These are phyloP conservation scores for Puccinia polysora DNA, from an alignment of 1,284 basidiomycete species.

Conservation along the genomic window DNA sequence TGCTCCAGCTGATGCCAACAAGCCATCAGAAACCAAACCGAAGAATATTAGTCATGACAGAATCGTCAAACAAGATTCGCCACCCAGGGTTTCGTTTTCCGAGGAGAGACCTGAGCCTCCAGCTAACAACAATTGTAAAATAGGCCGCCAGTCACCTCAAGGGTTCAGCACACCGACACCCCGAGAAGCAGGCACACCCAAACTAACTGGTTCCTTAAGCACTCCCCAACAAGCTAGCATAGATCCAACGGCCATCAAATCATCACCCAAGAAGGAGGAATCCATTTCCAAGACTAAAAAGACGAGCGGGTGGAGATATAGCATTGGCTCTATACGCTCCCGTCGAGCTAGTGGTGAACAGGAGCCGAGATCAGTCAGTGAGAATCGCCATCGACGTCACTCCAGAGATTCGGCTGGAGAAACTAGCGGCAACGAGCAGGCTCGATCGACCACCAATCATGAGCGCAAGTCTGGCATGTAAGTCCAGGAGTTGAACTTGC, in stretches of 20 bases:
- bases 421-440: background rate
- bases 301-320: conserved; percentile 21
- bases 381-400: background rate
- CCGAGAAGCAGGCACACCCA: background rate
- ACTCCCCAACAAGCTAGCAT: background rate
- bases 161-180: no score
- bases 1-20: no score
- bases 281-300: background rate
- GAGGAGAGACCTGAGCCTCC: background rate
- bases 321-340: conserved; percentile 21
- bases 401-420: background rate
- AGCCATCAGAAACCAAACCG: no score
- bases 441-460: background rate
- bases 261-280: no score
- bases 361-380: background rate
- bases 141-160: no score
- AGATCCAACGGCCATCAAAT: no score
- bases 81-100: conserved; percentile 3
- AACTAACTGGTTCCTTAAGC: background rate
- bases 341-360: background rate
- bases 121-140: no score
- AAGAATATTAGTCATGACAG: no score
- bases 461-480: conserved; percentile 16
- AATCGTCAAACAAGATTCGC: background rate
- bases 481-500: no score